These are phyloP conservation scores for Seminavis robusta DNA, from an alignment of 108 stramenopile genomes.

Conservation along the genomic window DNA sequence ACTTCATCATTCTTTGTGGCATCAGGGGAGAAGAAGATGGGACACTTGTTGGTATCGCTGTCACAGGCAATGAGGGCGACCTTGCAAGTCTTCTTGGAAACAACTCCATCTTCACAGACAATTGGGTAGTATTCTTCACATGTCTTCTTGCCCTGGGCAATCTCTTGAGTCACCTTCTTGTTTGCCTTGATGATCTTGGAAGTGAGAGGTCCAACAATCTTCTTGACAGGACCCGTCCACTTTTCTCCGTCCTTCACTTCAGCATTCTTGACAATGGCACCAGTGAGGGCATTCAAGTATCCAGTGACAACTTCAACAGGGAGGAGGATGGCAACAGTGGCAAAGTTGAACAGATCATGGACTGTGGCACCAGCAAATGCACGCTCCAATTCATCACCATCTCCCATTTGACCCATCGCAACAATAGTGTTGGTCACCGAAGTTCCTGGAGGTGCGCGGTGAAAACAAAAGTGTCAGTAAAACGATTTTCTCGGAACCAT, in stretches of 20 bases:
- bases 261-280: constrained; percentile 36
- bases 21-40: constrained; percentile 56
- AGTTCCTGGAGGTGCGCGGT: no score
- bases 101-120: constrained; percentile 24
- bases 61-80: constrained; percentile 62
- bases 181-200: constrained; percentile 56
- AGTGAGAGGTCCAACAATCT: constrained; percentile 42
- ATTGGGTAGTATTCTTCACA: constrained; percentile 48
- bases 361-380: constrained; percentile 82
- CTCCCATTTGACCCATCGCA: constrained; percentile 60
- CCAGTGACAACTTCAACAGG: constrained; percentile 54
- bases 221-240: constrained; percentile 64
- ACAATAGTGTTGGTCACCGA: constrained; percentile 73
- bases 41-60: constrained; percentile 43
- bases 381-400: constrained; percentile 62
- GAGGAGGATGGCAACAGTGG: constrained; percentile 59
- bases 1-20: constrained; percentile 47
- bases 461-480: no score
- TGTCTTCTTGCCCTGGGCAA: constrained; percentile 25
- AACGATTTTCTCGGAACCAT: no score
- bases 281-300: constrained; percentile 36
- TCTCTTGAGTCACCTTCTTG: constrained; percentile 50
- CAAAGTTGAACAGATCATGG: constrained; percentile 79
- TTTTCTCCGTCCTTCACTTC: constrained; percentile 29
- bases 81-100: constrained; percentile 28